These are phyloP conservation scores for Wickerhamiella dianesei DNA, from an alignment of 805 yeast genomes.

Conservation along the genomic window DNA sequence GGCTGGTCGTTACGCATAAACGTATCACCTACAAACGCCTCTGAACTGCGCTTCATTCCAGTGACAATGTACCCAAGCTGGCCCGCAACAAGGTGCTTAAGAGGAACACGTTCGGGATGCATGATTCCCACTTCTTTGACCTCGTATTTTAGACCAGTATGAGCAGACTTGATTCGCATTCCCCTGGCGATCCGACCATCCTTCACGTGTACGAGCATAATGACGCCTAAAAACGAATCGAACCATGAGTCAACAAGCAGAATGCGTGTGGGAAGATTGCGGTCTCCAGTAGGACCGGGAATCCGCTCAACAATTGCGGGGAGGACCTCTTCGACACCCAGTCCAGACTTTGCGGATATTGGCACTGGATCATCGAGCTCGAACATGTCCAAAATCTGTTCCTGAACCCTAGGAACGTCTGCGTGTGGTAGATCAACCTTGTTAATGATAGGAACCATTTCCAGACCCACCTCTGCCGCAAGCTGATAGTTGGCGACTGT, in stretches of 20 bases:
- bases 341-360: constrained; percentile 86
- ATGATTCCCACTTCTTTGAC: constrained; percentile 88
- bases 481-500: constrained; percentile 94
- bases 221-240: constrained; percentile 83
- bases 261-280: constrained; percentile 45
- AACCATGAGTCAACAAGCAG: constrained; percentile 96
- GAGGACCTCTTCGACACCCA: constrained; percentile 60
- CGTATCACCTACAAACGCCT: constrained; percentile 88
- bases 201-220: constrained; percentile 66
- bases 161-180: constrained; percentile 61
- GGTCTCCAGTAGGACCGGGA: constrained; percentile 60
- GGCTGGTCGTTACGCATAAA: constrained; percentile 40
- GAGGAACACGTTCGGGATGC: constrained; percentile 75
- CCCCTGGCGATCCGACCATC: constrained; percentile 73
- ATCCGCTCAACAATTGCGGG: constrained; percentile 72
- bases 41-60: constrained; percentile 78
- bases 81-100: constrained; percentile 60
- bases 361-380: constrained; percentile 56
- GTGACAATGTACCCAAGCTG: constrained; percentile 93
- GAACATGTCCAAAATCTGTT: constrained; percentile 73
- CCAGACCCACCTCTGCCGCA: constrained; percentile 74
- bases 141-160: constrained; percentile 63
- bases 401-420: constrained; percentile 63
- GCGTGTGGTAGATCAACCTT: constrained; percentile 85
- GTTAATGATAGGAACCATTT: constrained; percentile 77